Evolutionary conservation across 148 eudicot genomes (phyloP).

Genomic region (Rhododendron griersonianum): DNA sequence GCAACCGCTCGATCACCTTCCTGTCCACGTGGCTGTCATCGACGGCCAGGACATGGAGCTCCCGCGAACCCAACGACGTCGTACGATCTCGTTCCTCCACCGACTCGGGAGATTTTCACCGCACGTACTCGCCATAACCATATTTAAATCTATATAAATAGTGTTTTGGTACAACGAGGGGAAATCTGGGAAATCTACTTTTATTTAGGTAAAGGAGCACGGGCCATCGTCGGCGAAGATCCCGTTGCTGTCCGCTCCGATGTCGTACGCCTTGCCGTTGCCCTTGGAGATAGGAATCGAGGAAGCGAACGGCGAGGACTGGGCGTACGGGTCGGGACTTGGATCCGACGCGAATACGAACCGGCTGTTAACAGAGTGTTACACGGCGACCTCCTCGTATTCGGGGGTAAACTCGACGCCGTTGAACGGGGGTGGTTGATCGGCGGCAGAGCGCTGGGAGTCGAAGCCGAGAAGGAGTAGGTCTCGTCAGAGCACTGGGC

Average conservation of each 20-base stretch:
- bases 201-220: conserved; percentile 20
- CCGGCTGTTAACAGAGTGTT: conserved; percentile 26
- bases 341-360: conserved; percentile 39
- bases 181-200: too few relatives aligned
- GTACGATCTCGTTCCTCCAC: neutral
- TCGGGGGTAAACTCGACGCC: conserved; percentile 18
- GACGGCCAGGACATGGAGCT: conserved; percentile 33
- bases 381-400: conserved; percentile 45
- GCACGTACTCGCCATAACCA: neutral
- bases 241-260: conserved; percentile 58
- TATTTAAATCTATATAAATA: too few relatives aligned
- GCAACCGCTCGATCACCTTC: conserved; percentile 49
- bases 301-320: conserved; percentile 38
- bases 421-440: conserved; percentile 28
- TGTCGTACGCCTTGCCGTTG: conserved; percentile 47
- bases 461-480: conserved; percentile 3
- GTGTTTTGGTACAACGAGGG: too few relatives aligned
- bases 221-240: conserved; percentile 74
- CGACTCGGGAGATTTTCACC: neutral
- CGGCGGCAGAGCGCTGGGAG: conserved; percentile 21
- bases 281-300: conserved; percentile 56
- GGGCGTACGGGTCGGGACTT: conserved; percentile 26
- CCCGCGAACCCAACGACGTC: conserved; percentile 3
- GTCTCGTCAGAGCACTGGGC: neutral
- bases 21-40: conserved; percentile 59